Evolutionary conservation across 1,139 yeast genomes (phyloP), one percentile per base, ranked within the genome.

Genomic region (Taphrina deformans): DNA sequence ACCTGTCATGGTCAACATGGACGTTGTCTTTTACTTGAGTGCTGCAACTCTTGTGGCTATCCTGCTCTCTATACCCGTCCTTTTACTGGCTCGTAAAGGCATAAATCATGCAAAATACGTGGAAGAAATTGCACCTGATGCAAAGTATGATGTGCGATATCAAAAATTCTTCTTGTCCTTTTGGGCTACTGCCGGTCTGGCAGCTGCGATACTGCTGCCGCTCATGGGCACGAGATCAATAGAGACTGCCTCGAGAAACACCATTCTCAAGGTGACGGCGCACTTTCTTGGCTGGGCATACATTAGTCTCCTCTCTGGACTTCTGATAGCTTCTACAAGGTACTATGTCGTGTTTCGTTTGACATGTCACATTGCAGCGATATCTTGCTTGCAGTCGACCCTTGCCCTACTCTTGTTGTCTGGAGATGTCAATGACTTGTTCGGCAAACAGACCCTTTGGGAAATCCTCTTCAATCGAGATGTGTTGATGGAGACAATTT

Each of bases 111-210:
- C 46, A 21, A 35, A 26, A 31, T 7, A 38, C 38, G 14, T 6
- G 14, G 53, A 44, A 21, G 62, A 56, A 45, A 56, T 56, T 31
- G 62, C 51, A 14, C 62, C 62, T 9, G 62, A 56, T 31, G 62
- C 62, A 21, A 29, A 23, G 44, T 56, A 45, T 33, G 31, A 46
- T 45, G 33, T 56, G 18, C 53, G 44, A 9, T 12, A 27, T 10
- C 53, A 56, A 23, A 56, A 56, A 29, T 6, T 23, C 23, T 18
- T 46, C 6, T 21, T 44, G n/a, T 31, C 62, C 7, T 16, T 38
- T n/a, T 29, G 26, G 14, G 44, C 35, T 18, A 45, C 62, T 27
- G 29, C 29, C 6, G 58, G 58, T 38, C 33, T 38, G 7, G 33
- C 35, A 24, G 40, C 41, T 18, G 27, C 55, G 26, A 18, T 51